phyloP scores from a whole-genome alignment of 139 green algal genomes.

The Coelastrella sp. region DNA sequence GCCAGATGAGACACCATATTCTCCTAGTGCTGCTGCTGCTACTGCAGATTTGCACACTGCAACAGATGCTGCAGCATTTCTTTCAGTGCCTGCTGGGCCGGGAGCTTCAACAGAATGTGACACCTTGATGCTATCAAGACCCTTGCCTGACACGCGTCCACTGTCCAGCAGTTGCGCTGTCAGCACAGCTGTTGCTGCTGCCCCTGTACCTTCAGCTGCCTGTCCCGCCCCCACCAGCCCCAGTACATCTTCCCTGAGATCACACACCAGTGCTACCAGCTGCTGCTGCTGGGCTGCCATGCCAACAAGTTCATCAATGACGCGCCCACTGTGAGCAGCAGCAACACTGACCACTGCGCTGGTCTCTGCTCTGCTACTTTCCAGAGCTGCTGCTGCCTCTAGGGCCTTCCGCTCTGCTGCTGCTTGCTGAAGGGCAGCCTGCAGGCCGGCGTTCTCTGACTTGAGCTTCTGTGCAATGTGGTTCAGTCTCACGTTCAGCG shows the following conservation, averaged over 20 bases:
- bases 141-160: not conserved
- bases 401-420: constrained; percentile 27
- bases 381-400: constrained; percentile 34
- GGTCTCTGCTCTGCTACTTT: not conserved
- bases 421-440: constrained; percentile 10
- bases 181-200: not conserved
- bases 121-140: not conserved
- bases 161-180: not conserved
- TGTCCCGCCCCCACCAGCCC: constrained; percentile 11
- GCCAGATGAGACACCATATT: no score
- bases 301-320: not conserved
- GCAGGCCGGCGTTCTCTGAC: constrained; percentile 15
- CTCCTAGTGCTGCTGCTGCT: not conserved
- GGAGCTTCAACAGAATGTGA: not conserved
- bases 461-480: not conserved
- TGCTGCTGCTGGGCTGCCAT: constrained; percentile 16
- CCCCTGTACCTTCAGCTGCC: not conserved
- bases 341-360: not conserved
- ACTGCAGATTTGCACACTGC: not conserved
- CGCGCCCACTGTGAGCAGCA: not conserved
- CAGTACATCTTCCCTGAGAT: constrained; percentile 28
- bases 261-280: constrained; percentile 27
- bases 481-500: constrained; percentile 7
- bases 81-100: not conserved
- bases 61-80: not conserved